phyloP scores from a whole-genome alignment of 106 monocot species.

The Agapanthus africanus region DNA sequence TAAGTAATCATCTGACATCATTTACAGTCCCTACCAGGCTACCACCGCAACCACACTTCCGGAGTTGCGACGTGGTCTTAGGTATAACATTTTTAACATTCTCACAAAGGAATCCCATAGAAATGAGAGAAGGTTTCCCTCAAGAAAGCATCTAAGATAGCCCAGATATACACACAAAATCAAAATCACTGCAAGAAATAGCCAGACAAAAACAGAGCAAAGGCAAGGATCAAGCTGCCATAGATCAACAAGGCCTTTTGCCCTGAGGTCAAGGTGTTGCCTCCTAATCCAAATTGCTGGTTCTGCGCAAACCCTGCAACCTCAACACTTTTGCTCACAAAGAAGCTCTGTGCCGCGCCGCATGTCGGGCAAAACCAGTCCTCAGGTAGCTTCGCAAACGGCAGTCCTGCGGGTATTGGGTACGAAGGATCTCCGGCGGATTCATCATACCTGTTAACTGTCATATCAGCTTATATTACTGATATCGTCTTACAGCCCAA shows the following conservation, averaged over 20 bases:
- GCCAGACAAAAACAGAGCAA: conserved; percentile 63
- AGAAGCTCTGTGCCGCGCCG: conserved; percentile 81
- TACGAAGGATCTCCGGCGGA: conserved; percentile 71
- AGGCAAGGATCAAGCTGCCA: conserved; percentile 53
- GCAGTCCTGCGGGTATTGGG: conserved; percentile 69
- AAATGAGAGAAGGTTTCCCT: no score
- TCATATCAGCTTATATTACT: no score
- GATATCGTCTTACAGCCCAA: no score
- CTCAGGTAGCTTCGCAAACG: conserved; percentile 70
- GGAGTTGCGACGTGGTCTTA: no score
- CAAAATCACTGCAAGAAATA: conserved; percentile 77
- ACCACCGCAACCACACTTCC: no score
- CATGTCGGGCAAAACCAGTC: conserved; percentile 96
- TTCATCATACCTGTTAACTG: no score
- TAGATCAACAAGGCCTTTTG: conserved; percentile 83
- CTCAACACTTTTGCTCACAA: conserved; percentile 85
- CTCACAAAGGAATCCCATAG: no score
- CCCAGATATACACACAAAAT: neutral
- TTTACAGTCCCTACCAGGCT: no score
- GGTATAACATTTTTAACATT: no score
- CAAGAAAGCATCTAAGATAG: no score
- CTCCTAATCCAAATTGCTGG: conserved; percentile 83
- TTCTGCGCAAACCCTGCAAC: conserved; percentile 93
- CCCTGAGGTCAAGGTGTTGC: conserved; percentile 65
- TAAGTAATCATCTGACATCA: no score